Base-by-base conservation (phyloP, 192 early-diverging fungal species). In the Dissophora globulifera region DNA sequence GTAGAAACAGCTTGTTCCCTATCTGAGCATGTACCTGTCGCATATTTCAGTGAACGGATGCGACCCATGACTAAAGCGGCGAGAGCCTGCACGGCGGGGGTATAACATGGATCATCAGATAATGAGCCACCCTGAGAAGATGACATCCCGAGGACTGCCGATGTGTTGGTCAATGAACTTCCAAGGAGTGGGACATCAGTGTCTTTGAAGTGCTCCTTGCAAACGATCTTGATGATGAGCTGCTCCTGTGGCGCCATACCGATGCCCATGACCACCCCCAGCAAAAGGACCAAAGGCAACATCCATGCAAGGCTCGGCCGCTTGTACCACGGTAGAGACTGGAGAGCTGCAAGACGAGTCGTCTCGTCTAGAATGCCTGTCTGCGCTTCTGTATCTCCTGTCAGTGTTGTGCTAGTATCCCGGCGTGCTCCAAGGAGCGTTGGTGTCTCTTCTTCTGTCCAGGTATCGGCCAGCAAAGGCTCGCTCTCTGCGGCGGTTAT, bases 271-370 rank as follows among this genome's bases (percentile, higher is more conserved):
- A 50, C 58, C 27, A 76, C 31, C 17, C 51, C 63, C n/a, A 62
- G 3, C 43, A 76, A 9, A 19, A 66, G 57, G 35, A 67, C 22
- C 27, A 76, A 50, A n/a, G 72, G 72, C 22, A 66, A 19, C 3
- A 67, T 5, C 72, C 62, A 76, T 4, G 29, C 19, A 1, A 75
- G 19, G 19, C 48, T 59, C 12, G 71, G 71, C 22, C 71, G 49
- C 35, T 32, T 29, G 58, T 76, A 62, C 72, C 71, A 76, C 1
- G 72, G 72, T 27, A 67, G n/a, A 1, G 45, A 32, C 23, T 66
- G 43, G 4, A 67, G 12, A 0, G 33, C 31, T 10, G 63, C 64
- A 15, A 76, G 29, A 15, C 72, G 57, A 8, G 4, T 48, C 4
- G 46, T 40, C 46, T 67, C 72, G 20, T 66, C 61, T n/a, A 30